A percentile compares a stretch with the other conserved stretches of the same genome.
Conservation (phyloP, 2,329 filamentous ascomycete genomes). For the Magnaporthiopsis incrustans region DNA sequence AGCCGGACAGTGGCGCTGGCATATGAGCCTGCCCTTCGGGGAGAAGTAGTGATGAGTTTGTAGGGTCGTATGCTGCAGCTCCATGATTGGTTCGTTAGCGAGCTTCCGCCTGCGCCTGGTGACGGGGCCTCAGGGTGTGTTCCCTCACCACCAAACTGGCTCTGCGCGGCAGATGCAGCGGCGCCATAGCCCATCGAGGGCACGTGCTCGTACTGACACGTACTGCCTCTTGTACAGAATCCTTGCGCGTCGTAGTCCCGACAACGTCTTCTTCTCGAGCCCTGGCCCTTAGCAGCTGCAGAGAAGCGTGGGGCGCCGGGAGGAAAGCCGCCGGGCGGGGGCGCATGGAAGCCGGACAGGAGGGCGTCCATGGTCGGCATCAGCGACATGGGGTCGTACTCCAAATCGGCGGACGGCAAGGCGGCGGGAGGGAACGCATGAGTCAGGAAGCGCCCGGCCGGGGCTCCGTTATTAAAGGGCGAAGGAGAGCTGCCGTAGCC, state of each 20-base stretch:
- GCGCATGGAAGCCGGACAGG: not conserved
- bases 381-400: conserved; percentile 1
- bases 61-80: conserved; percentile 49
- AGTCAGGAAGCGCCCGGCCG: not conserved
- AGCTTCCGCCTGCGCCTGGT: too few relatives aligned
- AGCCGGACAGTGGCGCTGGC: conserved; percentile 1
- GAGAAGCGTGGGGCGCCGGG: conserved; percentile 20
- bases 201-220: conserved; percentile 63
- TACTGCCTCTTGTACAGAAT: conserved; percentile 58
- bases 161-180: not conserved
- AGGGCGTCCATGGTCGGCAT: conserved; percentile 1
- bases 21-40: conserved; percentile 8
- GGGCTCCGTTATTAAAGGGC: not conserved
- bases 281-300: conserved; percentile 11
- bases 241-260: conserved; percentile 67
- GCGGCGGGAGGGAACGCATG: not conserved
- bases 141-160: conserved; percentile 3
- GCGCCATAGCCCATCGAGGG: not conserved
- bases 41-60: conserved; percentile 32
- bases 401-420: not conserved
- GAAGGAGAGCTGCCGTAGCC: conserved; percentile 20
- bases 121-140: not conserved
- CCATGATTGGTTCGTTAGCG: conserved; percentile 6
- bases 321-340: conserved; percentile 25
- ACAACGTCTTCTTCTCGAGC: conserved; percentile 43